Evolutionary conservation across 805 yeast species (phyloP), one percentile per base, ranked within the genome.

Genomic region (Brettanomyces naardenensis): DNA sequence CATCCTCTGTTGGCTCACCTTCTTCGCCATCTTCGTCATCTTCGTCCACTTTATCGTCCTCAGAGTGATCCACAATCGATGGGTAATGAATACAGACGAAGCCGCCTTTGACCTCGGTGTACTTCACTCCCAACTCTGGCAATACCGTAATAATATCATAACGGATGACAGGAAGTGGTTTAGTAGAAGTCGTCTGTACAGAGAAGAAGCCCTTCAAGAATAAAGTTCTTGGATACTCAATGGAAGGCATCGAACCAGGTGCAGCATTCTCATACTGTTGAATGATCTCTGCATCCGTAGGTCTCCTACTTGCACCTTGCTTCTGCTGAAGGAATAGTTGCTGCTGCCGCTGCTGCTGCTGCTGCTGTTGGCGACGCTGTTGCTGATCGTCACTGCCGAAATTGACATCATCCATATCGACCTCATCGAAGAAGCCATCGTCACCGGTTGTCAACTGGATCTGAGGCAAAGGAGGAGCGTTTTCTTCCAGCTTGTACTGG

Each of bases 131-230:
- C 53, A 86, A 67, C 44, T 76, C 76, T 15, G 77, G 78, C 54
- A 89, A 69, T 1, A 83, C 90, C 17, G 77, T 71, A 21, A 89
- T 83, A 29, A 89, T 78, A 54, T 84, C 89, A 53, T 83, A 78
- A 39, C 97, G 74, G 40, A 89, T 88, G 44, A 85, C 83, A 10
- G 95, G 89, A 39, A 90, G 68, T 15, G 95, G 92, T 51, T 87
- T 87, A 4, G 95, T 85, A 2, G 96, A 87, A 0, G 97, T 89
- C 1, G 95, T 85, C 62, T 89, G 96, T 35, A 89, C 97, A 42
- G 90, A 80, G 62, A 89, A 89, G 54, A 90, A 89, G 1, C 97
- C 97, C 56, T 88, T 86, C 57, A 89, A 69, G 65, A 87, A 88
- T 46, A 89, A 71, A 2, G 95, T 89, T 62, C 82, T 82, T 43